Percentiles rank a stretch among this genome's conserved stretches.
Conservation (phyloP, 306 rosid genomes). For the Myrica gale region DNA sequence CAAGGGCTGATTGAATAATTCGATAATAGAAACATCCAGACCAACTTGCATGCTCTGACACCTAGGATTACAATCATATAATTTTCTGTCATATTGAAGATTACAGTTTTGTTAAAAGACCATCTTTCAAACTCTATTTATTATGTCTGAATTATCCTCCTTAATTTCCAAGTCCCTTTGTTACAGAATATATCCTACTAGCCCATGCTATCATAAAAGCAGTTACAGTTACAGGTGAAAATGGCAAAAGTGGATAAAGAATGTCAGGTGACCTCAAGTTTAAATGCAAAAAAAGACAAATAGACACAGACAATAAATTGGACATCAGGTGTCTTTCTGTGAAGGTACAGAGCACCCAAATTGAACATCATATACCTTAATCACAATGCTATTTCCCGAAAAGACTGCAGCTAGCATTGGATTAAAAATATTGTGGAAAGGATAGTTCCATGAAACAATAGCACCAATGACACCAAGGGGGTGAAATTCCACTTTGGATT, state of each 20-base stretch:
- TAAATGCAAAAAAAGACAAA: not conserved
- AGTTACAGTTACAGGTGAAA: not conserved
- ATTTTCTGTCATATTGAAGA: conserved; percentile 28
- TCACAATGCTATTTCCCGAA: conserved; percentile 84
- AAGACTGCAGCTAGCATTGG: conserved; percentile 90
- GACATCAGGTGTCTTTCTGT: not conserved
- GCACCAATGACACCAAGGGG: conserved; percentile 97
- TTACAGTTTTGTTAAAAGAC: conserved; percentile 15
- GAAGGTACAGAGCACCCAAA: conserved; percentile 14
- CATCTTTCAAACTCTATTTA: not conserved
- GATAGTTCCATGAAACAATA: conserved; percentile 90
- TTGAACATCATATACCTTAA: conserved; percentile 55
- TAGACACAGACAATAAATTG: not conserved
- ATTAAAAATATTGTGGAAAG: conserved; percentile 87
- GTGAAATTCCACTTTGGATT: conserved; percentile 81
- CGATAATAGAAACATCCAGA: conserved; percentile 93
- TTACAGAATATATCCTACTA: not conserved
- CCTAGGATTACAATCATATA: conserved; percentile 49
- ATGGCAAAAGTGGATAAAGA: not conserved
- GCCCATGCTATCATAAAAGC: conserved; percentile 22
- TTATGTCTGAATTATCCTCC: conserved; percentile 20
- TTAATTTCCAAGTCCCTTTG: conserved; percentile 8
- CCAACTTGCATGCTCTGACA: conserved; percentile 98
- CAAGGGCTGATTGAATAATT: conserved; percentile 96
- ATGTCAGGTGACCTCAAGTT: not conserved